Evolutionary conservation across 2,329 filamentous ascomycete species (phyloP), one percentile per base, ranked within the genome.

Genomic region (Fusarium annulatum): DNA sequence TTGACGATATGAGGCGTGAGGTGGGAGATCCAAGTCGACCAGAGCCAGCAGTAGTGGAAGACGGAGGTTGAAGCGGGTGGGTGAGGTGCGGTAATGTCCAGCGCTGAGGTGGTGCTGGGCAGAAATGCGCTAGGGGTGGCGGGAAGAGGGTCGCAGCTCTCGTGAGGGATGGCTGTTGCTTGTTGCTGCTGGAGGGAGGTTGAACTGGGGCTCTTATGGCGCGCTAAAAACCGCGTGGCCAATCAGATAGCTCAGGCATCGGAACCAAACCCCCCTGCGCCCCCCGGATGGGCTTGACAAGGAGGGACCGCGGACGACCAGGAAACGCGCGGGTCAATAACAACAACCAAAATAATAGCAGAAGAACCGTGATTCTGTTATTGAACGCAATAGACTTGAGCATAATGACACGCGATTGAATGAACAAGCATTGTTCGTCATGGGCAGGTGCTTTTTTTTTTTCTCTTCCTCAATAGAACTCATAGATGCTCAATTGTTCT

Each of bases 311-410:
- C 65, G 72, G 76, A 75, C 76, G 75, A 64, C 75, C 75, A 77
- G 76, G 75, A 78, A 77, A 77, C 76, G 76, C 76, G 75, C 73
- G 69, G 73, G 72, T 76, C 76, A 78, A 78, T 68, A 78, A 78
- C 67, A 78, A 78, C 76, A 78, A 78, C 74, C 71, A 77, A 71
- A 76, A 74, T 77, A 76, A 76, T 67, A 69, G 64, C 59, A 64
- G 52, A 39, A 61, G 59, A 45, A 63, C 36, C 67, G 72, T 65
- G 64, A 67, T 71, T 52, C 38, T 72, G 67, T 59, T 70, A 49
- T 62, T 67, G 59, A 42, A 61, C 43, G 36, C 42, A 67, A 65
- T 68, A 67, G 33, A 55, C 56, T 28, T 36, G 23, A 49, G 18
- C 38, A 45, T 38, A 69, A 62, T 38, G 34, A 49, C 33, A 51